These are phyloP conservation scores for Paecilomyces niveus DNA, from an alignment of 2,329 filamentous ascomycete genomes.

Conservation along the genomic window DNA sequence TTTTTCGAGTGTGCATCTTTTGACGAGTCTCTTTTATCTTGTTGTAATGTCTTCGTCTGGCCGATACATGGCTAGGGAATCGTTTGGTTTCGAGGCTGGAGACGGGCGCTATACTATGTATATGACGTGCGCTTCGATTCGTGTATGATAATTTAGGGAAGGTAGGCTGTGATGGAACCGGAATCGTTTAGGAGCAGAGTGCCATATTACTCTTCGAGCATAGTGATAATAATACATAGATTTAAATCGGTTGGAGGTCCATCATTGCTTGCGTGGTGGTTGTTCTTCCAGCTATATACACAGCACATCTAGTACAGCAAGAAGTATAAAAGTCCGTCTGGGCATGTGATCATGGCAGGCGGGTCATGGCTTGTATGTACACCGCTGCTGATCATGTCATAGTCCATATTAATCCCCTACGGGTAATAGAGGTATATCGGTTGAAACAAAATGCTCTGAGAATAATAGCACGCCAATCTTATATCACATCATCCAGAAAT, in stretches of 20 bases:
- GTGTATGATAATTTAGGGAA: neutral
- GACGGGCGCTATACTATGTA: conserved; percentile 2
- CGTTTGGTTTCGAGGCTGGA: neutral
- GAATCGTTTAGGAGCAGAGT: neutral
- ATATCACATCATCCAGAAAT: neutral
- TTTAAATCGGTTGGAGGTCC: neutral
- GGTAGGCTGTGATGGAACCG: neutral
- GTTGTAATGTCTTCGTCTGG: neutral
- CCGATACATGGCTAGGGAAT: neutral
- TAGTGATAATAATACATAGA: neutral
- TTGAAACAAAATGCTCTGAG: too few relatives aligned
- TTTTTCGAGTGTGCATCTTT: neutral
- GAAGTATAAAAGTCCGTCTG: too few relatives aligned
- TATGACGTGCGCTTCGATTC: neutral
- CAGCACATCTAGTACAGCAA: too few relatives aligned
- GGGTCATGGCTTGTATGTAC: too few relatives aligned
- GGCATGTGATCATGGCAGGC: neutral
- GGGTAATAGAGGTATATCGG: too few relatives aligned
- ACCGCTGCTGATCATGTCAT: neutral
- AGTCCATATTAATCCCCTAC: neutral
- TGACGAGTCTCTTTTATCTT: neutral
- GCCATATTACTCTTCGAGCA: neutral
- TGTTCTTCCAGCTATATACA: too few relatives aligned
- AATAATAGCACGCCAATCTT: neutral
- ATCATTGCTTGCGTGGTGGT: too few relatives aligned